Conservation (phyloP, 192 early-diverging fungal genomes). For the Neocallimastix lanati region DNA sequence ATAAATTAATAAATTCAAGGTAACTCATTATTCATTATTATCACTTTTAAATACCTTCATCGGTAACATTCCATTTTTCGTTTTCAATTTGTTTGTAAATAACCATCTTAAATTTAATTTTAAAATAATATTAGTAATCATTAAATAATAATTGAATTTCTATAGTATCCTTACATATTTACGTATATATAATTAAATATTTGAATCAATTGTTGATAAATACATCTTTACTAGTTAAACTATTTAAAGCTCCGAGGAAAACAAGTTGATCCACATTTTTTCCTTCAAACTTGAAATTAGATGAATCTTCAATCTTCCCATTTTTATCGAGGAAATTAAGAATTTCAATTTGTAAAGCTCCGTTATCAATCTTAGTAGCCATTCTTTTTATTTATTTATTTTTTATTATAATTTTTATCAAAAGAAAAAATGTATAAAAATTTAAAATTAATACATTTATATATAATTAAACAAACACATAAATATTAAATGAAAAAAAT, state of each 20-base stretch:
- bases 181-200: too few relatives aligned
- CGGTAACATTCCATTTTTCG: constrained; percentile 66
- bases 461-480: too few relatives aligned
- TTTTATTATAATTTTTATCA: too few relatives aligned
- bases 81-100: constrained; percentile 53
- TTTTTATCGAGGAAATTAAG: constrained; percentile 49
- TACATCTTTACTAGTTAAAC: constrained; percentile 71
- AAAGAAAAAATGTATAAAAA: too few relatives aligned
- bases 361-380: neutral
- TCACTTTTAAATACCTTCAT: constrained; percentile 67
- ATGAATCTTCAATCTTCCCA: constrained; percentile 50
- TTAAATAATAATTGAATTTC: too few relatives aligned
- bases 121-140: too few relatives aligned
- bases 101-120: constrained; percentile 64
- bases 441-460: too few relatives aligned
- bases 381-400: too few relatives aligned
- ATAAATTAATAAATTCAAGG: too few relatives aligned
- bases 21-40: too few relatives aligned
- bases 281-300: constrained; percentile 34
- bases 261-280: constrained; percentile 39
- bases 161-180: too few relatives aligned
- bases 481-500: too few relatives aligned
- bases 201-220: neutral
- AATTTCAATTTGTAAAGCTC: constrained; percentile 8
- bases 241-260: constrained; percentile 69